phyloP scores from a whole-genome alignment of 202 grass and related monocot genomes.

The Cymbopogon flexuosus region DNA sequence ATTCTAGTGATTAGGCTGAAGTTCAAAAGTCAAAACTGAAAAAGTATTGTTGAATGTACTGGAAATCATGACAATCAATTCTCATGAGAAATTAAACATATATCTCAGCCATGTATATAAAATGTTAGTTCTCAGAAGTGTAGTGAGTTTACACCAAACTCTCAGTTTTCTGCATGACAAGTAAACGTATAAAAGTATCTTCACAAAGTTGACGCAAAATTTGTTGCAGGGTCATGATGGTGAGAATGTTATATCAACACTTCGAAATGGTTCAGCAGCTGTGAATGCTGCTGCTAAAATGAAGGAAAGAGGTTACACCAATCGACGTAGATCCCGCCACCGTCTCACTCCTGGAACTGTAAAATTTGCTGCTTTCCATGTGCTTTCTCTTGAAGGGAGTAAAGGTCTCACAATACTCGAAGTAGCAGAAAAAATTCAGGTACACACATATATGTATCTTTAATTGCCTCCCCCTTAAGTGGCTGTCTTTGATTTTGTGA shows the following conservation, averaged over 20 bases:
- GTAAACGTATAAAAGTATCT: neutral
- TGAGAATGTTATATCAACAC: conserved; percentile 64
- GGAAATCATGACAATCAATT: neutral
- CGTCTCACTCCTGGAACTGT: conserved; percentile 94
- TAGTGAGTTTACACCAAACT: neutral
- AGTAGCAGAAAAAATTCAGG: conserved; percentile 99
- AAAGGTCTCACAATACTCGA: conserved; percentile 89
- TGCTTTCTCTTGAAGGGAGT: conserved; percentile 92
- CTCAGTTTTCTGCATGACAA: conserved; percentile 12
- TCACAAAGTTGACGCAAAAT: conserved; percentile 15
- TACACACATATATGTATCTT: conserved; percentile 30
- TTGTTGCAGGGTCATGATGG: conserved; percentile 66
- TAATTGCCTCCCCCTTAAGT: conserved; percentile 5
- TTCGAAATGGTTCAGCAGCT: conserved; percentile 84
- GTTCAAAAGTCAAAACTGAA: neutral
- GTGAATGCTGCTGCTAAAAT: conserved; percentile 85
- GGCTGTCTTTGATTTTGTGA: conserved; percentile 25
- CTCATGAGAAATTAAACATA: neutral
- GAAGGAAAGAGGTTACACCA: conserved; percentile 89
- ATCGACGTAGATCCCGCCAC: conserved; percentile 63
- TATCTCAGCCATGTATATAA: neutral
- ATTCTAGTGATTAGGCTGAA: neutral
- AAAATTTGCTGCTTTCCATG: conserved; percentile 98
- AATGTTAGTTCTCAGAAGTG: conserved; percentile 18
- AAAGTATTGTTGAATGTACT: neutral